Evolutionary conservation across 2,329 filamentous ascomycete genomes (phyloP).

Genomic region (Hymenoscyphus salicellus): DNA sequence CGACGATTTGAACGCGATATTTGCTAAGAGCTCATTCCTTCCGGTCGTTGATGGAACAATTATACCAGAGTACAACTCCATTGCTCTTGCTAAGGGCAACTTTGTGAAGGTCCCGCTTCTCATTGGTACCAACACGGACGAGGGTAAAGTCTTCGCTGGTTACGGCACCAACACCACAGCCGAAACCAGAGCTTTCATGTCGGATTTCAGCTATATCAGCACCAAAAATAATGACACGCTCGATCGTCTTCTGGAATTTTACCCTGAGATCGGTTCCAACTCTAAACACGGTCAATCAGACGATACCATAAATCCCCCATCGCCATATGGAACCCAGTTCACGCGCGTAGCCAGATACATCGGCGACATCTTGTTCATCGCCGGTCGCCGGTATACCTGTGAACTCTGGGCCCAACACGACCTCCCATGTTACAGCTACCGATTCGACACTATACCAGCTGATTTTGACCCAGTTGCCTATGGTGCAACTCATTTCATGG

Average conservation of each 20-base stretch:
- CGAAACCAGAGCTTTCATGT: not conserved
- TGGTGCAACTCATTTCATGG: no score
- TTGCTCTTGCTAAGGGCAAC: slow-evolving; percentile 50
- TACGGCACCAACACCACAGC: not conserved
- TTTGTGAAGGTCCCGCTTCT: slow-evolving; percentile 64
- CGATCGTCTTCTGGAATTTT: not conserved
- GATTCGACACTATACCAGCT: not conserved
- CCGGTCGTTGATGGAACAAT: slow-evolving; percentile 30
- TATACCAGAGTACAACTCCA: slow-evolving; percentile 46
- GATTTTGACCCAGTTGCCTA: no score
- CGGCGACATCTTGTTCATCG: not conserved
- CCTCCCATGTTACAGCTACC: not conserved
- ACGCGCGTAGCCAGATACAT: not conserved
- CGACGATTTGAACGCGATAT: slow-evolving; percentile 42
- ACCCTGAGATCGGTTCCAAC: not conserved
- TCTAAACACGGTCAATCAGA: not conserved
- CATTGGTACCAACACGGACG: slow-evolving; percentile 62
- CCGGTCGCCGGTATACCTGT: not conserved
- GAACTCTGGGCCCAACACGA: not conserved
- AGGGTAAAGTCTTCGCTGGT: slow-evolving; percentile 47
- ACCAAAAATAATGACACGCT: not conserved
- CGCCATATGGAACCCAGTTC: not conserved
- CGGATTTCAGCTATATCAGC: not conserved
- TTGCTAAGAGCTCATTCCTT: slow-evolving; percentile 31
- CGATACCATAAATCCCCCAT: not conserved